Percentiles rank a stretch among this genome's conserved stretches.
Conservation (phyloP, 2,329 filamentous ascomycete species). For the Fusarium sublunatum region DNA sequence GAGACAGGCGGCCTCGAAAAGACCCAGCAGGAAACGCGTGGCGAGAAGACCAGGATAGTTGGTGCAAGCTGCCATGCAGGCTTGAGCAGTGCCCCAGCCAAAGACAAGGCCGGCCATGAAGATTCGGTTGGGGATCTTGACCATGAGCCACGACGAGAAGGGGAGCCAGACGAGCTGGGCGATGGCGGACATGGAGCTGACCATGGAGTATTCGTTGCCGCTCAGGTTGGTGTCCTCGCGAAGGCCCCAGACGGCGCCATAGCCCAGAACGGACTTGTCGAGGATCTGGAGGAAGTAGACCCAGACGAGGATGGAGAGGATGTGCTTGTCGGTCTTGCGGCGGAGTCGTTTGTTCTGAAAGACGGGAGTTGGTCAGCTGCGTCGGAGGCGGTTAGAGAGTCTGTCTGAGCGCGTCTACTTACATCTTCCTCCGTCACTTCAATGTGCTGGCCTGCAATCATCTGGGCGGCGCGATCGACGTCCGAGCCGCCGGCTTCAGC, state of each 20-base stretch:
- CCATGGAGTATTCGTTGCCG: conserved; percentile 66
- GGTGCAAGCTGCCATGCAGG: conserved; percentile 59
- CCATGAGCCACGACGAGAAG: conserved; percentile 68
- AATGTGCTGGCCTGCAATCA: conserved; percentile 32
- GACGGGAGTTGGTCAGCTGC: neutral
- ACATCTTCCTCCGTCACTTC: conserved; percentile 38
- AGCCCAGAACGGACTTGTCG: conserved; percentile 69
- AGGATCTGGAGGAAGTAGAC: conserved; percentile 70
- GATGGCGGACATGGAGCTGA: conserved; percentile 68
- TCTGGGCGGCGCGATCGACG: conserved; percentile 24
- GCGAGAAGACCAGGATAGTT: conserved; percentile 61
- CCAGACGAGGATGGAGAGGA: conserved; percentile 66
- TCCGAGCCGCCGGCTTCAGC: neutral
- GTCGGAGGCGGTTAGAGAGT: rapidly evolving
- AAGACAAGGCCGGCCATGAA: conserved; percentile 64
- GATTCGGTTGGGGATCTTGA: conserved; percentile 69
- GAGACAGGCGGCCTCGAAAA: conserved; percentile 64
- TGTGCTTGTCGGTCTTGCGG: conserved; percentile 69
- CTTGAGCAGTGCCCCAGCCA: conserved; percentile 58
- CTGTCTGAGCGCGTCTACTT: neutral
- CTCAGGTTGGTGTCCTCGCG: conserved; percentile 61
- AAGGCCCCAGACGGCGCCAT: conserved; percentile 67
- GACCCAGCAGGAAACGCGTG: conserved; percentile 60
- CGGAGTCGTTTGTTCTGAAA: conserved; percentile 58
- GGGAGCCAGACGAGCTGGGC: conserved; percentile 71